Base-by-base conservation (phyloP, 2,329 filamentous ascomycete genomes). In the Colletotrichum sp. region DNA sequence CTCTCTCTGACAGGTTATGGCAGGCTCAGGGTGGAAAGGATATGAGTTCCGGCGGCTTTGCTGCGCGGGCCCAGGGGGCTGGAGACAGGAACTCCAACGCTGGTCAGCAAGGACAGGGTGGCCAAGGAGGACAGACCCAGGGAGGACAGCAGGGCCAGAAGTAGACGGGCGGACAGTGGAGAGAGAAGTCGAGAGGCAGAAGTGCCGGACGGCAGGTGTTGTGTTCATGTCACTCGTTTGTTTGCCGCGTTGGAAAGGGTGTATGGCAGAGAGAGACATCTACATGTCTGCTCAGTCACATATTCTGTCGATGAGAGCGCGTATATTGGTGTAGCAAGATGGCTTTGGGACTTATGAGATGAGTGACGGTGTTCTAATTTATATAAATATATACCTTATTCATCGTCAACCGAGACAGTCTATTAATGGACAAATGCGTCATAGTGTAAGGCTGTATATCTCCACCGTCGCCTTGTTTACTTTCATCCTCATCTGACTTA, bases 101-200 rank as follows among this genome's bases (percentile, higher is more conserved):
- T 15, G 59, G 62, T 12, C 69, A 71, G 29, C 69, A 70, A 36
- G 54, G 54, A 5, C 27, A 21, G 11, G 13, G 36, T 38, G 58
- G 66, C 3, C 34, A 33, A 58, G 36, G 55, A 12, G 63, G 66
- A 47, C 70, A 72, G 15, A 15, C 15, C 3, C 57, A 69, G n/a
- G 43, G 34, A 24, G 59, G 63, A 13, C 51, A 63, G 8, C 62
- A 71, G 62, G 69, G 69, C 8, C 43, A 69, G 66, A 61, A 73
- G 71, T 70, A 59, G 54, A 31, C 2, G 31, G 54, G 8, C 55
- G 9, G 6, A 3, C 0, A n/a, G 5, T 12, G 18, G n/a, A 6
- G 31, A 34, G 31, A 31, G 54, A 43, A 16, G 13, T 36, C 7
- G 34, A 43, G 16, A 4, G 38, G 18, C 16, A 9, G 36, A 38